A percentile compares a stretch with the other conserved stretches of the same genome.
Evolutionary conservation across 208 protist genomes (phyloP).

Genomic region (Angomonas deanei): DNA sequence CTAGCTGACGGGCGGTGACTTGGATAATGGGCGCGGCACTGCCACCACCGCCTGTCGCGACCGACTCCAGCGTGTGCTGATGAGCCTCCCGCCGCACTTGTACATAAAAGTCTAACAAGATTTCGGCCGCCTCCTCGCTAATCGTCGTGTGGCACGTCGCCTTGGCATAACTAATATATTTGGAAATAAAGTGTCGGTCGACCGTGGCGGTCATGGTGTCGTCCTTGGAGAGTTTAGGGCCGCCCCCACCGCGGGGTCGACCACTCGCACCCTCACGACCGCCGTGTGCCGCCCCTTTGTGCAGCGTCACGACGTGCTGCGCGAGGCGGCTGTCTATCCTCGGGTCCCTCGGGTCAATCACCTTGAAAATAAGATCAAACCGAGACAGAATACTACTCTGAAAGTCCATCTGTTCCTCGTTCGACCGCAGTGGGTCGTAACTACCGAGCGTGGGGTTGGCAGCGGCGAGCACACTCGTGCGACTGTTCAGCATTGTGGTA

Average conservation of each 20-base stretch:
- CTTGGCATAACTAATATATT: conserved; percentile 93
- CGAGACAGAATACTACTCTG: conserved; percentile 99
- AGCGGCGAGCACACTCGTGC: conserved; percentile 98
- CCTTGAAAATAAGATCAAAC: conserved; percentile 99
- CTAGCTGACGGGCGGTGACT: conserved; percentile 95
- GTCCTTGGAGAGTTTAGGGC: conserved; percentile 41
- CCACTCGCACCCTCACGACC: conserved; percentile 7
- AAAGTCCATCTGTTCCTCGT: conserved; percentile 94
- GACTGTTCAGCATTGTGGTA: conserved; percentile 99
- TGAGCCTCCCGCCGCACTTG: conserved; percentile 84
- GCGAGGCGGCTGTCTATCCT: conserved; percentile 92
- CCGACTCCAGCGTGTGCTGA: conserved; percentile 61
- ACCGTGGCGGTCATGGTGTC: conserved; percentile 30
- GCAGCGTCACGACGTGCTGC: conserved; percentile 94
- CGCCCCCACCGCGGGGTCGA: conserved; percentile 25
- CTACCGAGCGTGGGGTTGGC: conserved; percentile 98
- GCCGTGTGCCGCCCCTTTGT: conserved; percentile 87
- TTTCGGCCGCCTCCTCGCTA: conserved; percentile 86
- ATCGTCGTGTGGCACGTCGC: conserved; percentile 89
- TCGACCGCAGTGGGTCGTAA: conserved; percentile 87
- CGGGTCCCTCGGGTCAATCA: conserved; percentile 95
- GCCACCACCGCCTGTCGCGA: conserved; percentile 14
- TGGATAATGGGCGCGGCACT: conserved; percentile 82
- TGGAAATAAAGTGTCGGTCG: conserved; percentile 88
- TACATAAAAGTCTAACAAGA: conserved; percentile 96